These are phyloP conservation scores for Macrophomina tecta DNA, from an alignment of 2,329 filamentous ascomycete species.

Conservation along the genomic window DNA sequence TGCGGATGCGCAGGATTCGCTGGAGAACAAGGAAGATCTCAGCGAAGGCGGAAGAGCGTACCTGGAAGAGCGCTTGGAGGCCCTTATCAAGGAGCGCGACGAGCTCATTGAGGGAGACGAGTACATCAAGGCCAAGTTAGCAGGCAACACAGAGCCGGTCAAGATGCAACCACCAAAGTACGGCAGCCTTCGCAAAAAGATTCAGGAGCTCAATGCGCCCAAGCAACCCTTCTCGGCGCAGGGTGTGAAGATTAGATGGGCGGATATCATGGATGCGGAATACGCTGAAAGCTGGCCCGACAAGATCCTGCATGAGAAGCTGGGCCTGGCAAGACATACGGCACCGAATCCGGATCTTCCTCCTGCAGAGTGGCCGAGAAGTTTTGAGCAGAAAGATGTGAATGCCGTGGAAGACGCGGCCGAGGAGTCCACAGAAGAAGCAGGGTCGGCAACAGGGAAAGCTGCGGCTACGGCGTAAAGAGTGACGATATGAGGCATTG, in stretches of 20 bases:
- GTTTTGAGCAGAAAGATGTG: neutral
- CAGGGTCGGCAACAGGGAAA: neutral
- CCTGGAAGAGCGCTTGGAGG: neutral
- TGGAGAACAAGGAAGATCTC: neutral
- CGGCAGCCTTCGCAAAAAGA: constrained; percentile 1
- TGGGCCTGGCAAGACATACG: constrained; percentile 26
- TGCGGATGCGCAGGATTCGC: neutral
- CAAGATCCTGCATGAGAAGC: constrained; percentile 30
- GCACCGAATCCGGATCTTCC: neutral
- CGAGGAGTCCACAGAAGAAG: neutral
- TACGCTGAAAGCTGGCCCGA: constrained; percentile 34
- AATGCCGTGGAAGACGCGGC: neutral
- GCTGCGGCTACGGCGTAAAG: constrained; percentile 1
- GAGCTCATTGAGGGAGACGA: neutral
- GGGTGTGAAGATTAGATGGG: constrained; percentile 41
- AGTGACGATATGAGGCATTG: neutral
- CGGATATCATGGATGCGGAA: constrained; percentile 41
- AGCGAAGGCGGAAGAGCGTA: neutral
- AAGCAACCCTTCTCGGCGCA: constrained; percentile 36
- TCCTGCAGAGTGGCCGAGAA: neutral
- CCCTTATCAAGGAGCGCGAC: neutral
- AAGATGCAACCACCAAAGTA: constrained; percentile 8
- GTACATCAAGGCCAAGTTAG: neutral
- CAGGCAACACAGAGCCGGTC: neutral
- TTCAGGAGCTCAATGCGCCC: neutral